Evolutionary conservation across 495 filamentous ascomycete genomes (phyloP).

Genomic region (Daldinia childiae): DNA sequence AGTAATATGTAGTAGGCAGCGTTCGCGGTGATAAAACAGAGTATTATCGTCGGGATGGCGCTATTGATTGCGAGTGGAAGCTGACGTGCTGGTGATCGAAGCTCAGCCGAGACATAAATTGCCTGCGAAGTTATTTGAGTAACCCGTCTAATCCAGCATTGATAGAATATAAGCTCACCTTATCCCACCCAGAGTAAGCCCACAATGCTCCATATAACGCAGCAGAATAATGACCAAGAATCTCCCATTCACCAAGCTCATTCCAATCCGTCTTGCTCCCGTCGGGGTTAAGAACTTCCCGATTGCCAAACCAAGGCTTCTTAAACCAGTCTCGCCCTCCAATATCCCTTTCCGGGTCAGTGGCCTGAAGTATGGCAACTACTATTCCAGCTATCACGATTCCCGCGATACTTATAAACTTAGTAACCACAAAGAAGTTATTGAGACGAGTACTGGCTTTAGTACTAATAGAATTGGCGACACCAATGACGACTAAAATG

Average conservation of each 20-base stretch:
- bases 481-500: conserved; percentile 55
- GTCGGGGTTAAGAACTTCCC: conserved; percentile 56
- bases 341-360: conserved; percentile 45
- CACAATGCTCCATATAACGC: conserved; percentile 65
- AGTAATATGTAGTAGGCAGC: conserved; percentile 65
- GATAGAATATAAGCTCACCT: conserved; percentile 50
- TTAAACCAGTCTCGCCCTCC: conserved; percentile 63
- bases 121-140: conserved; percentile 47
- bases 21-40: conserved; percentile 64
- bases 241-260: conserved; percentile 55
- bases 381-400: conserved; percentile 60
- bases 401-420: conserved; percentile 58
- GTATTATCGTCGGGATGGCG: conserved; percentile 62
- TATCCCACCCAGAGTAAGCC: conserved; percentile 70
- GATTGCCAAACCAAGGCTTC: conserved; percentile 59
- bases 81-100: conserved; percentile 59
- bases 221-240: conserved; percentile 62
- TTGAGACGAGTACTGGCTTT: conserved; percentile 63
- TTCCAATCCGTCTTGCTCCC: conserved; percentile 62
- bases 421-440: conserved; percentile 63
- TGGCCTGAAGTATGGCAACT: conserved; percentile 52
- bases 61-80: conserved; percentile 66
- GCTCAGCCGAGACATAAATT: conserved; percentile 64
- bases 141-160: background rate
- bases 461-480: conserved; percentile 66